Evolutionary conservation across 345 rosid genomes (phyloP), one percentile per base, ranked within the genome.

Genomic region (Lumnitzera littorea): DNA sequence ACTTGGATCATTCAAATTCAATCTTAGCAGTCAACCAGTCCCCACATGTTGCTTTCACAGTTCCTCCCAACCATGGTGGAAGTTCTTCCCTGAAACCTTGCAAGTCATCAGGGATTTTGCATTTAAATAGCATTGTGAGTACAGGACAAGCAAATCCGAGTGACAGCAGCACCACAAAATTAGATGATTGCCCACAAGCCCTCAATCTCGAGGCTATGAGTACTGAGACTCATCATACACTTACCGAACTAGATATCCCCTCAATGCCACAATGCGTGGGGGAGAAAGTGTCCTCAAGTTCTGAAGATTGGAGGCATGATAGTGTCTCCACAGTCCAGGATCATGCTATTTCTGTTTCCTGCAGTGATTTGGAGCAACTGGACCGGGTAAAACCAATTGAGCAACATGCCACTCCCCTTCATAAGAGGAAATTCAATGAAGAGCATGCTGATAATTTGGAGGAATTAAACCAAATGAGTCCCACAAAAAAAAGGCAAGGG

Each of bases 91-190:
- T 72, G 50, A 50, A 62, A 46, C 63, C 73, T 58, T 65, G 81
- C 58, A 80, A 68, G 69, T 80, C 80, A 12, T 76, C 78, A 6
- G 79, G 85, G 25, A 76, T 85, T 58, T 70, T 82, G 71, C 86
- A 85, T 78, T 77, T 78, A 56, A 82, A 82, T 65, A 80, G 81
- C 70, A 58, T 85, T 53, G 63, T 75, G 52, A 79, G 69, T 46
- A 55, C 69, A 50, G 23, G 57, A 58, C 69, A 68, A 46, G 20
- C 65, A 61, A 65, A 58, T 51, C 65, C 17, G 56, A 70, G 24
- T 61, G 74, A 61, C 51, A 61, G 58, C 56, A 70, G 55, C 63
- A 58, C 51, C 50, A 48, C 64, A 24, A 60, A 76, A 60, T 49
- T 24, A 24, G 70, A 52, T 36, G 52, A 50, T 62, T 20, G 50